Percentiles rank a stretch among this genome's conserved stretches.
Evolutionary conservation across 768 basidiomycete genomes (phyloP).

Genomic region (Mrakia blollopis): DNA sequence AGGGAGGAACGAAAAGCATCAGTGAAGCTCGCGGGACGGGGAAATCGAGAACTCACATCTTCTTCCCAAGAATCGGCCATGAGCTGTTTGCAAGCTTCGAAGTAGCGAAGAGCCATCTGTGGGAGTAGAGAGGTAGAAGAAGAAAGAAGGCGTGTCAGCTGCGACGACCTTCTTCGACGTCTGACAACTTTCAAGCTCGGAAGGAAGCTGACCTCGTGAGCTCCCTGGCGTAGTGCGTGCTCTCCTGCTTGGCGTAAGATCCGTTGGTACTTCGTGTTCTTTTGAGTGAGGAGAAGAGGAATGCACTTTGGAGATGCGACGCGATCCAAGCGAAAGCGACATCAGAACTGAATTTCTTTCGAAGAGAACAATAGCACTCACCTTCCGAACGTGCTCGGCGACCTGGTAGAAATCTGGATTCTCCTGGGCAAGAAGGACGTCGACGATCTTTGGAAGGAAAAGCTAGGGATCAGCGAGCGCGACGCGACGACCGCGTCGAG

Average conservation of each 20-base stretch:
- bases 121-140: not conserved
- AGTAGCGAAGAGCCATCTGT: slow-evolving; percentile 11
- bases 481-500: no score
- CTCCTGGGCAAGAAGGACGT: slow-evolving; percentile 64
- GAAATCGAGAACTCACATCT: slow-evolving; percentile 29
- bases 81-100: slow-evolving; percentile 14
- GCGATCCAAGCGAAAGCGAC: no score
- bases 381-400: slow-evolving; percentile 67
- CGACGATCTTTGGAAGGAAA: slow-evolving; percentile 48
- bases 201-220: slow-evolving; percentile 57
- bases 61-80: not conserved
- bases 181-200: no score
- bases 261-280: slow-evolving; percentile 13
- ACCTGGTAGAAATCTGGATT: slow-evolving; percentile 63
- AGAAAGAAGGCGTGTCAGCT: no score
- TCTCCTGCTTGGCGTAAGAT: slow-evolving; percentile 62
- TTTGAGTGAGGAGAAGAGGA: slow-evolving; percentile 56
- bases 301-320: no score
- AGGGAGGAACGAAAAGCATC: not conserved
- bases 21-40: slow-evolving; percentile 41
- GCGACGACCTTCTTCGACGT: no score
- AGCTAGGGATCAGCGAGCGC: not conserved
- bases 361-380: no score
- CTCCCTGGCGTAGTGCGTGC: slow-evolving; percentile 65
- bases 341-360: no score